These are phyloP conservation scores for Pleurotus tuber-regium DNA, from an alignment of 768 basidiomycete species.

Conservation along the genomic window DNA sequence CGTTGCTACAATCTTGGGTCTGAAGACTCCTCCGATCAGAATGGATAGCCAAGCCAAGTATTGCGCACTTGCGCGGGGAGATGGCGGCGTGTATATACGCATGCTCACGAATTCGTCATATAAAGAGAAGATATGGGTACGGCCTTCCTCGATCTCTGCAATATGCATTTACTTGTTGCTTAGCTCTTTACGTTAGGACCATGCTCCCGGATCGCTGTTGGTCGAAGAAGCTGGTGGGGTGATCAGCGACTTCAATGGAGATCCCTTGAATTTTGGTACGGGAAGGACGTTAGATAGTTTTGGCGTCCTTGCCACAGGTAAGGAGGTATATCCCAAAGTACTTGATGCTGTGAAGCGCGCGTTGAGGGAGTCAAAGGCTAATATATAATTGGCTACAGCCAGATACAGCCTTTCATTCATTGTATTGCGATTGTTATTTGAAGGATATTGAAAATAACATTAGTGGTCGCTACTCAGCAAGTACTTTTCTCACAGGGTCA, in stretches of 20 bases:
- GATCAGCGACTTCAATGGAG: constrained; percentile 82
- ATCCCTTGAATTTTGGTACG: constrained; percentile 78
- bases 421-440: too few species aligned
- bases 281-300: constrained; percentile 86
- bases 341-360: constrained; percentile 74
- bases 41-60: constrained; percentile 99
- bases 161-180: too few species aligned
- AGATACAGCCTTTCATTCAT: too few species aligned
- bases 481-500: too few species aligned
- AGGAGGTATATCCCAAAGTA: constrained; percentile 64
- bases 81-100: constrained; percentile 79
- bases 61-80: constrained; percentile 78
- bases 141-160: constrained; percentile 15
- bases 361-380: constrained; percentile 29
- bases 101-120: constrained; percentile 81
- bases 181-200: constrained; percentile 54
- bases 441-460: too few species aligned
- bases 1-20: constrained; percentile 63
- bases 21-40: constrained; percentile 63
- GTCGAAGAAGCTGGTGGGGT: constrained; percentile 88
- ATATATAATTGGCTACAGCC: too few species aligned
- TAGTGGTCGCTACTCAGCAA: too few species aligned
- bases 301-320: constrained; percentile 83
- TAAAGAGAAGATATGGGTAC: constrained; percentile 94
- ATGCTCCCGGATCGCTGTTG: constrained; percentile 82